Evolutionary conservation across 495 filamentous ascomycete genomes (phyloP).

Genomic region (Rusavskia elegans): DNA sequence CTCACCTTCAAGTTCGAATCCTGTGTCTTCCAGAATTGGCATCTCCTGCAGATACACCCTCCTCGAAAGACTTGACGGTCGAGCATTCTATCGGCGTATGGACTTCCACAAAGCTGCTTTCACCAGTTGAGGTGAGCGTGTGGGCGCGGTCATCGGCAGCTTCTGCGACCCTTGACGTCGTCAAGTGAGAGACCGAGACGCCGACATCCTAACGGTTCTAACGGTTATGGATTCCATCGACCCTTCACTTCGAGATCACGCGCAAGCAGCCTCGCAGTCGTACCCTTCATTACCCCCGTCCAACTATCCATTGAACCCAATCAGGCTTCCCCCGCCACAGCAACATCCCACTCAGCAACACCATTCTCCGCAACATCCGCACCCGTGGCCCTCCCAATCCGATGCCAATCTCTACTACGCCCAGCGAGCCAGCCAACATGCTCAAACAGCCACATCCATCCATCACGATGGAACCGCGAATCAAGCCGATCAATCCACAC

Average conservation of each 20-base stretch:
- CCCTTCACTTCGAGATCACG: conserved; percentile 3
- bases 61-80: too few relatives aligned
- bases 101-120: too few relatives aligned
- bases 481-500: conserved; percentile 23
- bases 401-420: not conserved
- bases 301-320: conserved; percentile 1
- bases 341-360: conserved; percentile 3
- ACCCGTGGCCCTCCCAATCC: not conserved
- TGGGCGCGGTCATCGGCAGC: too few relatives aligned
- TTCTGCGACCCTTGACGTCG: too few relatives aligned
- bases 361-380: conserved; percentile 2
- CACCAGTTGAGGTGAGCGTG: too few relatives aligned
- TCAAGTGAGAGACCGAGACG: too few relatives aligned
- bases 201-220: too few relatives aligned
- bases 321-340: conserved; percentile 4
- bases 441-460: not conserved
- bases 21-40: too few relatives aligned
- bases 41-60: too few relatives aligned
- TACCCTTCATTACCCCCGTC: not conserved
- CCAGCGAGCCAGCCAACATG: not conserved
- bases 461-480: conserved; percentile 4
- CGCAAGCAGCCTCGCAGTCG: not conserved
- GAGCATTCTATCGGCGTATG: too few relatives aligned
- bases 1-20: too few relatives aligned
- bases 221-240: conserved; percentile 6